Percentiles rank a stretch among this genome's conserved stretches.
Conservation (phyloP, 306 rosid genomes). For the Quercus rubra region DNA sequence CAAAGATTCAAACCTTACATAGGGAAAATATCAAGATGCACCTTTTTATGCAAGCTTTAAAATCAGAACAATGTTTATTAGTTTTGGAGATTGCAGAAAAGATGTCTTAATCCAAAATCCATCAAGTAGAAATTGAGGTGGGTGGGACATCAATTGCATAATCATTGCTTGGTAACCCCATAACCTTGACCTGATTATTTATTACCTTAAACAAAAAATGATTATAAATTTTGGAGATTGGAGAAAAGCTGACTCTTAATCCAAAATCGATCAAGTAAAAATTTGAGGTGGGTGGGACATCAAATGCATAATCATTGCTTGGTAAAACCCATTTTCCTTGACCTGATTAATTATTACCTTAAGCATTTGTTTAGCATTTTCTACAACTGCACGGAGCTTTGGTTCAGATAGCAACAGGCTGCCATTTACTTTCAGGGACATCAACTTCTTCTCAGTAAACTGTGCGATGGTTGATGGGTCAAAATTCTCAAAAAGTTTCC, state of each 20-base stretch:
- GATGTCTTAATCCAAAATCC: not conserved
- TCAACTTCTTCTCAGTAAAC: constrained; percentile 63
- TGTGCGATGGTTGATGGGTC: constrained; percentile 66
- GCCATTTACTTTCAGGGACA: constrained; percentile 59
- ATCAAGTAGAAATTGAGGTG: not conserved
- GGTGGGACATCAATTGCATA: not conserved
- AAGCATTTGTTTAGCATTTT: constrained; percentile 72
- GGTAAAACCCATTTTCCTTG: not conserved
- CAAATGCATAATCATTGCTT: not conserved
- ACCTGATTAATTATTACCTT: constrained; percentile 46
- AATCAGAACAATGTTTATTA: not conserved
- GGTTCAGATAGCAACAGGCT: constrained; percentile 66
- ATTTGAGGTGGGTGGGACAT: not conserved
- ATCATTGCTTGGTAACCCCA: not conserved
- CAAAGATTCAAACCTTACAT: not conserved
- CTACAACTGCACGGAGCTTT: constrained; percentile 83
- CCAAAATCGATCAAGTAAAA: not conserved
- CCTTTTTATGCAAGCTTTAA: not conserved
- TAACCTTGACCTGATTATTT: not conserved
- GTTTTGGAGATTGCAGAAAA: not conserved
- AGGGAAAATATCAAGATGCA: not conserved
- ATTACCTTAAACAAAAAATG: too few species aligned
- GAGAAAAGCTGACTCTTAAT: not conserved
- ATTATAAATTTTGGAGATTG: not conserved
- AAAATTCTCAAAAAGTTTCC: constrained; percentile 70